Conservation (phyloP, 2,329 filamentous ascomycete genomes). For the Exophiala xenobiotica region DNA sequence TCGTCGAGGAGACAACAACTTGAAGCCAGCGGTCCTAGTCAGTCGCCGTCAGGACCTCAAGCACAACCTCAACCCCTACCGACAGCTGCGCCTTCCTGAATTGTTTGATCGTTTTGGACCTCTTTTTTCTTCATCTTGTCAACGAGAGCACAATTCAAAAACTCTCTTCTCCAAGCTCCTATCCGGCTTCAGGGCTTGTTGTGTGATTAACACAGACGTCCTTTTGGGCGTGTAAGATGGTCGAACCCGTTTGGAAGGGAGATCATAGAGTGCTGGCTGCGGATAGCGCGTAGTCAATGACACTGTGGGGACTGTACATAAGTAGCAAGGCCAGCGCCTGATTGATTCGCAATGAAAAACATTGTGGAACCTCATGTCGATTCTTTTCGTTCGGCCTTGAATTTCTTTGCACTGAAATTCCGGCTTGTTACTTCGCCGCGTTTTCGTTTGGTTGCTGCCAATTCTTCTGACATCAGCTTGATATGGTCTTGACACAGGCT, state of each 20-base stretch:
- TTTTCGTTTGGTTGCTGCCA: constrained; percentile 33
- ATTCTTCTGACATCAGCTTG: constrained; percentile 35
- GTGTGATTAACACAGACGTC: constrained; percentile 6
- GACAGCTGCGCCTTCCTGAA: constrained; percentile 26
- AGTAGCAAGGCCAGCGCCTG: constrained; percentile 28
- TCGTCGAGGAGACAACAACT: constrained; percentile 23
- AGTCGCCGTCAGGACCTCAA: constrained; percentile 17
- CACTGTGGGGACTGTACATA: constrained; percentile 21
- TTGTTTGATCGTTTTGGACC: constrained; percentile 15
- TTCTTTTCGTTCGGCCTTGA: constrained; percentile 8
- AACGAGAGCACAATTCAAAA: constrained; percentile 27
- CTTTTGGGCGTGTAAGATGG: constrained; percentile 20
- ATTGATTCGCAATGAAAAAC: constrained; percentile 13
- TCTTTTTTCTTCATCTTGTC: constrained; percentile 16
- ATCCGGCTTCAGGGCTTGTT: constrained; percentile 8
- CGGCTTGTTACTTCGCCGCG: constrained; percentile 27
- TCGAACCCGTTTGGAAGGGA: constrained; percentile 6
- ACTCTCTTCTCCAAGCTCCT: constrained; percentile 21
- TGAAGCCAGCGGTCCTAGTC: constrained; percentile 23
- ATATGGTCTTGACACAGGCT: constrained; percentile 36
- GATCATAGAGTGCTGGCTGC: constrained; percentile 4
- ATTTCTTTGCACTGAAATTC: constrained; percentile 18
- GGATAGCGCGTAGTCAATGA: background rate
- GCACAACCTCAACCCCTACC: constrained; percentile 16
- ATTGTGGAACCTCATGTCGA: constrained; percentile 10